Evolutionary conservation across 2,329 filamentous ascomycete genomes (phyloP), one percentile per base, ranked within the genome.

Genomic region (Fusarium buxicola): DNA sequence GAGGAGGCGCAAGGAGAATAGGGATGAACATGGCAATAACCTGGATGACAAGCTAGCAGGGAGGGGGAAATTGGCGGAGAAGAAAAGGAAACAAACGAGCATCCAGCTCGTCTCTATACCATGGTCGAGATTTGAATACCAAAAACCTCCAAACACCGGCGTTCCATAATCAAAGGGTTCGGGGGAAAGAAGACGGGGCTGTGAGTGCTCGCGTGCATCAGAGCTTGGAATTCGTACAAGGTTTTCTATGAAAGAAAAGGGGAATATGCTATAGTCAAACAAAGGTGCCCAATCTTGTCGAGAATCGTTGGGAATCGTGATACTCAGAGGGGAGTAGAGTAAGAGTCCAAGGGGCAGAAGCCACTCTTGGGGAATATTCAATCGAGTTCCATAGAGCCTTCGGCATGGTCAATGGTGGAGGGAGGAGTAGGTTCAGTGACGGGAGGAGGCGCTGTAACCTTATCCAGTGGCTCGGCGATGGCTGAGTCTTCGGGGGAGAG

Each of bases 321-420:
- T 58, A 54, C 58, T 50, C 43, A 31, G 15, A 21, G 13, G 24
- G 28, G 35, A 31, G 46, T 34, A 47, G 30, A 44, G 38, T 16
- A 38, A 38, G 39, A 21, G 40, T 36, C n/a, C 11, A 12, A 50
- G 38, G 28, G 25, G 36, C 16, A 13, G 11, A 13, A 24, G 27
- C 34, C 46, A 15, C 25, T 16, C 34, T 40, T 18, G 18, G 40
- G 12, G 18, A 13, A 25, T 47, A 28, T 51, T 66, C 69, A 79
- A 49, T 80, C 78, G 18, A 79, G 69, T 24, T 80, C 78, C 78
- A 80, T 80, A 9, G 70, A 59, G 34, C 73, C 69, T 57, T 78
- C 76, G 24, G 70, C 75, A 35, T 77, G 73, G 43, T 78, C 76
- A 36, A 77, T 74, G 28, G 76, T 78, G 5, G 76, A 77, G 7